These are phyloP conservation scores for Isoetes taiwanensis DNA, from an alignment of 75 land plant species.

Conservation along the genomic window DNA sequence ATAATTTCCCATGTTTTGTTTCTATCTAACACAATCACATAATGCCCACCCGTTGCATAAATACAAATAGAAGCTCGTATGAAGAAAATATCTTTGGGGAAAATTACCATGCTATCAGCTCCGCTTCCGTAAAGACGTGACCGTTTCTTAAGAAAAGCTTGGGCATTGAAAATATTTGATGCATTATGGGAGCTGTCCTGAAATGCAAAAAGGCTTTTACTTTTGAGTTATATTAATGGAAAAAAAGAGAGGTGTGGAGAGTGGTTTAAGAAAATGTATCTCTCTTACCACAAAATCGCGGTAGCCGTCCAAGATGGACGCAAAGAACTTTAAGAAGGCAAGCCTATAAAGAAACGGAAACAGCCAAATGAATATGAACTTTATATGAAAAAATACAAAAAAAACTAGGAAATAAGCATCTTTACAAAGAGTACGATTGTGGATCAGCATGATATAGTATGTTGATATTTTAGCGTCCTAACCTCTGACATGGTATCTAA, in stretches of 20 bases:
- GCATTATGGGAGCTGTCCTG: conserved; percentile 54
- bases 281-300: conserved; percentile 85
- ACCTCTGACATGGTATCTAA: no score
- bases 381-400: no score
- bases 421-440: no score
- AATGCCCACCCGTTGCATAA: no score
- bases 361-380: no score
- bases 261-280: background rate
- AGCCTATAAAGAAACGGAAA: conserved; percentile 74
- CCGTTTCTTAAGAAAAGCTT: conserved; percentile 85
- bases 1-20: no score
- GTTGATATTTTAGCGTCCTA: no score
- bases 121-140: conserved; percentile 58
- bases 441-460: no score
- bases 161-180: conserved; percentile 51
- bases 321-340: conserved; percentile 75
- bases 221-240: background rate
- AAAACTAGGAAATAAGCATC: no score
- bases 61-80: no score
- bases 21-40: no score
- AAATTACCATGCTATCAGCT: conserved; percentile 62
- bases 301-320: conserved; percentile 72
- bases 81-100: no score
- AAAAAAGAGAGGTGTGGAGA: background rate
- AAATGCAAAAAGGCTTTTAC: background rate